phyloP scores from a whole-genome alignment of 768 basidiomycete genomes.

The Baorangia bicolor region DNA sequence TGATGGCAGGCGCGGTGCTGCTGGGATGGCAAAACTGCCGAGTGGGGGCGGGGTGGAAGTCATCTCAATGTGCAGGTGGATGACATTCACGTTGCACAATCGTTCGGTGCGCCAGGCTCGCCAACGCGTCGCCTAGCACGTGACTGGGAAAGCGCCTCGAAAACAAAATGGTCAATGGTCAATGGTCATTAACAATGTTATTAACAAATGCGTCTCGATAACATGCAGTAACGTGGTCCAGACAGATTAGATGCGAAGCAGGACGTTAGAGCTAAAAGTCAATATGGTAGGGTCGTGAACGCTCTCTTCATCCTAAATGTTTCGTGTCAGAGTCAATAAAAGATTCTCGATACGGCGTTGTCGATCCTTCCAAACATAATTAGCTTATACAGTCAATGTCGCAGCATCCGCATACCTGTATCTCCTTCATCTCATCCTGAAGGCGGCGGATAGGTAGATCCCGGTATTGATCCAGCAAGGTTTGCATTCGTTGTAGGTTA shows the following conservation, averaged over 20 bases:
- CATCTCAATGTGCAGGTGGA: conserved; percentile 17
- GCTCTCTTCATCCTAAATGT: conserved; percentile 47
- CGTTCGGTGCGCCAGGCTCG: not conserved
- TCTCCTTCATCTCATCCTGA: conserved; percentile 80
- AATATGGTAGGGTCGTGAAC: not conserved
- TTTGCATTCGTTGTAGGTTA: conserved; percentile 55
- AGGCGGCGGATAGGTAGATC: conserved; percentile 63
- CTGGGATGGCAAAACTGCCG: conserved; percentile 41
- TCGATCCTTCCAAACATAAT: conserved; percentile 47
- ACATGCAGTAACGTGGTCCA: not conserved
- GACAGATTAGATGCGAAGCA: not conserved
- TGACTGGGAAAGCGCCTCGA: conserved; percentile 5
- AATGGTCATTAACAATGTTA: too few relatives aligned
- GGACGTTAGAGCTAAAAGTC: not conserved
- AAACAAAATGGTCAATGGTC: not conserved
- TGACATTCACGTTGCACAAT: not conserved
- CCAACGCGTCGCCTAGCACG: conserved; percentile 18
- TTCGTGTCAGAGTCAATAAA: conserved; percentile 64
- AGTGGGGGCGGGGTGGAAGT: conserved; percentile 51
- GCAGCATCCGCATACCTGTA: conserved; percentile 51
- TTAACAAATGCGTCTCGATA: not conserved
- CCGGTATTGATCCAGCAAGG: conserved; percentile 59
- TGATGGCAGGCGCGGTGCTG: conserved; percentile 52
- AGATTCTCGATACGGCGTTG: conserved; percentile 78
- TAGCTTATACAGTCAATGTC: not conserved